Conservation (phyloP, 805 yeast species). For the Scheffersomyces stipitis region DNA sequence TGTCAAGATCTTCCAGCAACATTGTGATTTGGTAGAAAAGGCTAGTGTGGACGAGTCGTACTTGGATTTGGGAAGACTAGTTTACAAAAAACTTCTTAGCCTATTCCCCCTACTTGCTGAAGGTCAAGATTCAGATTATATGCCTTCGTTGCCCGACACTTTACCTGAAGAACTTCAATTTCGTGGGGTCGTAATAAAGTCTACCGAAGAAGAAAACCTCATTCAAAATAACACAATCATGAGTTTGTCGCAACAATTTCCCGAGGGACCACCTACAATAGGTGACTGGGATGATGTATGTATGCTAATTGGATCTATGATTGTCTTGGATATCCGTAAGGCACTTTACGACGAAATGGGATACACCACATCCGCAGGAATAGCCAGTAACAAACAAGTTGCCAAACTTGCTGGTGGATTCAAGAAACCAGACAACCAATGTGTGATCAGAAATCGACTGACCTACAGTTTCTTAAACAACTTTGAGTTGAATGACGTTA, state of each 20-base stretch:
- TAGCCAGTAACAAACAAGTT: conserved; percentile 70
- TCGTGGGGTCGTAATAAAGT: conserved; percentile 22
- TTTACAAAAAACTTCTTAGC: conserved; percentile 43
- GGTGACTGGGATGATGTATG: conserved; percentile 78
- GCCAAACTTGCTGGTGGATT: conserved; percentile 88
- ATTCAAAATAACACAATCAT: background rate
- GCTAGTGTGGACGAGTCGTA: conserved; percentile 96
- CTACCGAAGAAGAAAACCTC: conserved; percentile 1
- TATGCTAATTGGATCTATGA: conserved; percentile 62
- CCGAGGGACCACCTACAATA: conserved; percentile 1
- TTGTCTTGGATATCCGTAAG: conserved; percentile 54
- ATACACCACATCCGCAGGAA: conserved; percentile 89
- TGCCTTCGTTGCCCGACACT: conserved; percentile 47
- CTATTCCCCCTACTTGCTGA: conserved; percentile 47
- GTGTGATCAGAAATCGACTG: conserved; percentile 56
- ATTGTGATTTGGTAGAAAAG: conserved; percentile 76
- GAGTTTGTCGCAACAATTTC: background rate
- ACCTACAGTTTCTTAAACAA: conserved; percentile 54
- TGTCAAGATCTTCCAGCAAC: conserved; percentile 57
- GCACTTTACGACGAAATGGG: conserved; percentile 55
- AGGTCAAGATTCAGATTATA: conserved; percentile 11
- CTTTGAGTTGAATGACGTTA: conserved; percentile 70
- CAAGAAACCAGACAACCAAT: conserved; percentile 84
- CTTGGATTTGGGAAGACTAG: conserved; percentile 73
- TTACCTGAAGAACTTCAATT: conserved; percentile 34